Evolutionary conservation across 1,139 yeast genomes (phyloP), one percentile per base, ranked within the genome.

Genomic region (Pichia sp.): DNA sequence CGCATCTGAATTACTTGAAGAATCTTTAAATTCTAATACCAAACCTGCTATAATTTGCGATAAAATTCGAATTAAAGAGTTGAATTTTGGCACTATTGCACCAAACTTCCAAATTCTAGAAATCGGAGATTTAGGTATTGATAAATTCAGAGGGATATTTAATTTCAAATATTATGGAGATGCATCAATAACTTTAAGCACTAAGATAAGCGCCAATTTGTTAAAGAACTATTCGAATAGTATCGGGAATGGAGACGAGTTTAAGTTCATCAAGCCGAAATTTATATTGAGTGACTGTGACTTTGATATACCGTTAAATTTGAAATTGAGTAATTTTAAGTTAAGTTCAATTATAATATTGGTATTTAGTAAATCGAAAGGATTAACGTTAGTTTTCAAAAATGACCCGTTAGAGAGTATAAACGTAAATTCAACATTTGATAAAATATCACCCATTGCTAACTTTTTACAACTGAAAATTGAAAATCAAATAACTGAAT

Each of bases 351-450:
- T 88, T 52, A 89, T 90, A 22, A 85, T 88, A 49, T 79, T 87
- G 54, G 96, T 88, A 2, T 88, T 85, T 62, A 80, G 86, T 34
- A 83, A 84, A 59, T 75, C 86, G 6, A 86, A 86, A 61, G 96
- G 96, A 0, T 73, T 88, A 46, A 88, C 96, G 0, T 69, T 88
- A 40, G 96, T 88, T 32, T 88, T 88, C 67, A 75, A 92, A 56
- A 88, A 88, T 65, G 96, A 88, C 65, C 96, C 96, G 0, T 71
- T 88, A 51, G 95, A 86, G 56, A 78, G 83, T 27, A 86, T 88
- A 53, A 81, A 81, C 55, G 95, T 88, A 11, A 79, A 82, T 50
- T 85, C 95, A 9, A 84, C 95, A 15, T 87, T 88, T 67, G 96
- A 88, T 65, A 80, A 84, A 39, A 85, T 88, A 39, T 87, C 85